Percentiles rank a stretch among this genome's conserved stretches.
phyloP scores from a whole-genome alignment of 2,329 filamentous ascomycete species.

The Ascochyta lentis region DNA sequence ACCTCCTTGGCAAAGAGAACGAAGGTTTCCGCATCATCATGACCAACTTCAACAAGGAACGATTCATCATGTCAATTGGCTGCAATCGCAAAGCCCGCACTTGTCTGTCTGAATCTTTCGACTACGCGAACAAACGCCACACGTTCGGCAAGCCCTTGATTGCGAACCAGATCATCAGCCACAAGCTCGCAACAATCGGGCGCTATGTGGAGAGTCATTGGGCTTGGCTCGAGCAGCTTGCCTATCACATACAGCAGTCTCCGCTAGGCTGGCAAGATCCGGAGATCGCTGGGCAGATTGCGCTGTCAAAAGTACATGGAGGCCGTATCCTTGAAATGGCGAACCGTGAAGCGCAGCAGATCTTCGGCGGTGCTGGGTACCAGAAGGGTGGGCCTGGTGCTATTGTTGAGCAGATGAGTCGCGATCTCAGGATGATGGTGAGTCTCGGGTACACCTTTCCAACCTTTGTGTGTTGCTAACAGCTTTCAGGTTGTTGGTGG shows the following conservation, averaged over 20 bases:
- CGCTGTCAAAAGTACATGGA: conserved; percentile 58
- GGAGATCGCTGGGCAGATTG: conserved; percentile 49
- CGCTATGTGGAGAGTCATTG: conserved; percentile 67
- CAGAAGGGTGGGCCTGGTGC: conserved; percentile 58
- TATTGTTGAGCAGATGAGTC: conserved; percentile 61
- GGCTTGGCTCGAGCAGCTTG: conserved; percentile 68
- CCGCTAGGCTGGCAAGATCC: conserved; percentile 50
- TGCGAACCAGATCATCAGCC: conserved; percentile 64
- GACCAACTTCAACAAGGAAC: conserved; percentile 61
- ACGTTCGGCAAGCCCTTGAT: conserved; percentile 67
- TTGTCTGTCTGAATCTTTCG: conserved; percentile 61
- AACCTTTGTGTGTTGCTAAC: conserved; percentile 5
- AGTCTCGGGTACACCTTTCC: conserved; percentile 25
- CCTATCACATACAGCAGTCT: conserved; percentile 59
- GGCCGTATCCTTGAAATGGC: conserved; percentile 59
- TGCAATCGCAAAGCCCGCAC: conserved; percentile 65
- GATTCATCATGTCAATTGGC: conserved; percentile 63
- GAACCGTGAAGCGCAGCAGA: conserved; percentile 61
- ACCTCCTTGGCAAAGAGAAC: conserved; percentile 63
- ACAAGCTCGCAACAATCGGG: conserved; percentile 66
- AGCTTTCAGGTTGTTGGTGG: conserved; percentile 52
- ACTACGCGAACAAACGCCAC: conserved; percentile 59
- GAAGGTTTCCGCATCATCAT: conserved; percentile 65
- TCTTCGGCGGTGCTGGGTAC: conserved; percentile 62
- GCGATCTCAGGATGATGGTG: conserved; percentile 62